Evolutionary conservation across 169 alveolate species (phyloP).

Genomic region (Babesia bigemina): DNA sequence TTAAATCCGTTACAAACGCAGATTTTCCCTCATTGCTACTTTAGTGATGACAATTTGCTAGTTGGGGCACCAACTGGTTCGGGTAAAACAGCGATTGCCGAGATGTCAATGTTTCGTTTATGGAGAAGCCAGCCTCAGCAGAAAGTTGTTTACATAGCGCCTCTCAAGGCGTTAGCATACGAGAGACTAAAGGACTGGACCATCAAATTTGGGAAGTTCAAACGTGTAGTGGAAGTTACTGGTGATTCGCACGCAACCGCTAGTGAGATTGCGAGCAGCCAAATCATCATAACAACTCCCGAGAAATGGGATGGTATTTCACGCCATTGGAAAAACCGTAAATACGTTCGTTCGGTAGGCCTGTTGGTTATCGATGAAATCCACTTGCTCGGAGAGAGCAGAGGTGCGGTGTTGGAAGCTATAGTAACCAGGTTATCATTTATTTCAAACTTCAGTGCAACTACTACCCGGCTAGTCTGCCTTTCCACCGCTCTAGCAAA

Average conservation of each 20-base stretch:
- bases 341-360: slow-evolving; percentile 90
- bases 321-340: slow-evolving; percentile 96
- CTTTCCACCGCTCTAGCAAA: slow-evolving; percentile 98
- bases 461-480: slow-evolving; percentile 91
- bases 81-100: slow-evolving; percentile 98
- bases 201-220: slow-evolving; percentile 78
- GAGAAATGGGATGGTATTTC: slow-evolving; percentile 99
- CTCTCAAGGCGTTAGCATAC: slow-evolving; percentile 96
- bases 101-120: slow-evolving; percentile 92
- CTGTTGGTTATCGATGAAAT: slow-evolving; percentile 98
- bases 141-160: slow-evolving; percentile 96
- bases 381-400: slow-evolving; percentile 95
- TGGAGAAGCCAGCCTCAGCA: slow-evolving; percentile 80
- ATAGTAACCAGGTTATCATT: slow-evolving; percentile 95
- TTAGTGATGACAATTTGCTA: slow-evolving; percentile 94
- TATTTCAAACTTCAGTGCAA: slow-evolving; percentile 87
- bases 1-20: slow-evolving; percentile 96
- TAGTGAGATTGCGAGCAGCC: slow-evolving; percentile 84
- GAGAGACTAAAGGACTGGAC: slow-evolving; percentile 90
- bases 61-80: slow-evolving; percentile 99
- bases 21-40: slow-evolving; percentile 93
- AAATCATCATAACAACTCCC: slow-evolving; percentile 97
- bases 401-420: slow-evolving; percentile 98
- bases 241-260: slow-evolving; percentile 86
- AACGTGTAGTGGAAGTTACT: slow-evolving; percentile 93